A percentile compares a stretch with the other conserved stretches of the same genome.
Conservation (phyloP, 768 basidiomycete genomes). For the Mycena haematopus region DNA sequence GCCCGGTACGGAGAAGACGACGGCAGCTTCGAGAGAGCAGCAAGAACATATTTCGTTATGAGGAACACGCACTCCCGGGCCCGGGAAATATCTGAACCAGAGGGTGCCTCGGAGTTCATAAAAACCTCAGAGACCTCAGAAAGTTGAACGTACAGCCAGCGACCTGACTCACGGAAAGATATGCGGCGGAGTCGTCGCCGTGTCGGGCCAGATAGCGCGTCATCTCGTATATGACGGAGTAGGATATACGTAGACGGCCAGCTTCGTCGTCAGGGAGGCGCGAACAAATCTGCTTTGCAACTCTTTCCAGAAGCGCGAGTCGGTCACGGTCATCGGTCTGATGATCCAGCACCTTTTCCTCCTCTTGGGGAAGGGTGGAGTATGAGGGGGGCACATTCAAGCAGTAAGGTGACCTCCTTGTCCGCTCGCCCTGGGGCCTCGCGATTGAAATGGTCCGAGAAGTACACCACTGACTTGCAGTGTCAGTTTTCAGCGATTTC, state of each 20-base stretch:
- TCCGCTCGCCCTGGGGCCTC: not conserved
- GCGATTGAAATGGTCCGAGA: not conserved
- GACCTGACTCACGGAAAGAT: slow-evolving; percentile 6
- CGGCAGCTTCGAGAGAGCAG: not conserved
- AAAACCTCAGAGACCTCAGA: slow-evolving; percentile 14
- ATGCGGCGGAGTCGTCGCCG: slow-evolving; percentile 19
- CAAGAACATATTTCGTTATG: not conserved
- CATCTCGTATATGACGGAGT: slow-evolving; percentile 24
- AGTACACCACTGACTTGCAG: not conserved
- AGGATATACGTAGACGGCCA: not conserved
- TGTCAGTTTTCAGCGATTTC: not conserved
- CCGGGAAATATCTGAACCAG: slow-evolving; percentile 9
- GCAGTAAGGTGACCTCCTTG: not conserved
- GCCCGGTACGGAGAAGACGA: slow-evolving; percentile 6
- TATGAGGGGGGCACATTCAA: not conserved
- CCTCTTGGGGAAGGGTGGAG: not conserved
- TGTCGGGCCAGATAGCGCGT: slow-evolving; percentile 15
- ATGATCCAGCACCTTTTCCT: not conserved
- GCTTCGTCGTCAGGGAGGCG: not conserved
- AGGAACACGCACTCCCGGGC: slow-evolving; percentile 11
- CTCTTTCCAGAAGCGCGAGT: not conserved
- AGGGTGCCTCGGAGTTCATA: slow-evolving; percentile 13
- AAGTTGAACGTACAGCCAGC: not conserved
- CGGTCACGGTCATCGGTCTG: not conserved
- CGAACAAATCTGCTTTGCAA: not conserved